phyloP scores from a whole-genome alignment of 2,329 filamentous ascomycete species.

The Aspergillus sp. region DNA sequence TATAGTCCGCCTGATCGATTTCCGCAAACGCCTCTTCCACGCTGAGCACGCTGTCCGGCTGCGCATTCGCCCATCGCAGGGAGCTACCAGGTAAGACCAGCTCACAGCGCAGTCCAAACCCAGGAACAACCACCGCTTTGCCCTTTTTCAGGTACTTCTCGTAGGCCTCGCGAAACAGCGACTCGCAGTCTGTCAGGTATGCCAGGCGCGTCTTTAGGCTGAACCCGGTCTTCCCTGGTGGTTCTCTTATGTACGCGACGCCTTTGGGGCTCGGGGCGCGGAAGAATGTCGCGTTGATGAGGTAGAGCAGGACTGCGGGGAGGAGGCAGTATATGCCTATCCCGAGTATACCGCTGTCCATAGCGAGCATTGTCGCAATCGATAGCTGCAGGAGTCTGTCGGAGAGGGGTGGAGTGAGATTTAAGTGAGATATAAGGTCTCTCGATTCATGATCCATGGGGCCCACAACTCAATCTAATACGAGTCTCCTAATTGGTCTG shows the following conservation, averaged over 20 bases:
- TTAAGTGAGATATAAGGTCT: neutral
- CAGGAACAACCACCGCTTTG: conserved; percentile 44
- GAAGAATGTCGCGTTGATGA: conserved; percentile 2
- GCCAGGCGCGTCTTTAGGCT: conserved; percentile 1
- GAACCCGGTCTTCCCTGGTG: conserved; percentile 1
- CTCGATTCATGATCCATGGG: neutral
- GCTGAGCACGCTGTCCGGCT: conserved; percentile 41
- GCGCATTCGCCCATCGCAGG: conserved; percentile 42
- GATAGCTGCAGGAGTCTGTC: neutral
- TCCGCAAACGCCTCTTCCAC: conserved; percentile 40
- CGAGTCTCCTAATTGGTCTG: neutral
- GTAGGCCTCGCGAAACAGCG: conserved; percentile 6
- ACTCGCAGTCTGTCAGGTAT: conserved; percentile 1
- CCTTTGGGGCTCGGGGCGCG: neutral
- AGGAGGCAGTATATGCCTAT: neutral
- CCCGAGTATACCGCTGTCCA: neutral
- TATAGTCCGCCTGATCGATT: conserved; percentile 26
- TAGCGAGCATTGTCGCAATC: neutral
- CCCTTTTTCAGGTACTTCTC: conserved; percentile 45
- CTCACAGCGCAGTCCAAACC: conserved; percentile 41
- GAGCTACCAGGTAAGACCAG: conserved; percentile 44
- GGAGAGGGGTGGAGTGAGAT: neutral
- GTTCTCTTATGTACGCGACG: conserved; percentile 1
- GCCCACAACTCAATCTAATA: neutral
- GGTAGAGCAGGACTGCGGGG: neutral